A percentile compares a stretch with the other conserved stretches of the same genome.
Conservation (phyloP, 768 basidiomycete species). For the Tulasnella sp. region DNA sequence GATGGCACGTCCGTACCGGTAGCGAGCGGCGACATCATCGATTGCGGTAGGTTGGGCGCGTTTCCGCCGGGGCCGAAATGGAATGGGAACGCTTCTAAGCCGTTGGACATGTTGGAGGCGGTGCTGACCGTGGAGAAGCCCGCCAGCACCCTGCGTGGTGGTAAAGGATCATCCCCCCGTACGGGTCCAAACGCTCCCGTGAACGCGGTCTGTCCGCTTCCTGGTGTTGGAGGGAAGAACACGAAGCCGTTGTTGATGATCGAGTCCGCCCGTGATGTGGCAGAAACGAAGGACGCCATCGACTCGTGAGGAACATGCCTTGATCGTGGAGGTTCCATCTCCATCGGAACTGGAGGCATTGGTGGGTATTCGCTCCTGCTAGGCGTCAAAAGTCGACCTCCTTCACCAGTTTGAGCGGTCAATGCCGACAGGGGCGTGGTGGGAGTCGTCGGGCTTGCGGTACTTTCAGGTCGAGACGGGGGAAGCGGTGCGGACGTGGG, state of each 20-base stretch:
- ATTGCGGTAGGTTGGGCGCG: not conserved
- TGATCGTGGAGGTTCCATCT: not conserved
- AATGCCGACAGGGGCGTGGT: not conserved
- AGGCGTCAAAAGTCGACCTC: conserved; percentile 9
- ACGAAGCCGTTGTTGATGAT: conserved; percentile 55
- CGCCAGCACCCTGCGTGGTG: not conserved
- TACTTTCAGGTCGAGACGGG: conserved; percentile 19
- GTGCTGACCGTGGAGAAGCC: conserved; percentile 13
- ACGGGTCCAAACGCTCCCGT: conserved; percentile 45
- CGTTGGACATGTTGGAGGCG: conserved; percentile 33
- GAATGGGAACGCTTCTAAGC: conserved; percentile 36
- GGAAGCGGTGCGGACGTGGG: conserved; percentile 31
- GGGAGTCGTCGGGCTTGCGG: conserved; percentile 19
- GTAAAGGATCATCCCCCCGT: not conserved
- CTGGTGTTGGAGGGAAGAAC: conserved; percentile 87
- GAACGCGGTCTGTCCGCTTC: conserved; percentile 52
- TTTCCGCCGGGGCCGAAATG: conserved; percentile 27
- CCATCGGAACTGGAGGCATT: not conserved
- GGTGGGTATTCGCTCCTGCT: conserved; percentile 20
- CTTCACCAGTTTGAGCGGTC: not conserved
- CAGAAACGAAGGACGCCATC: conserved; percentile 25
- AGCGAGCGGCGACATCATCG: conserved; percentile 72
- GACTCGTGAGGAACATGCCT: conserved; percentile 30
- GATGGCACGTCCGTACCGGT: conserved; percentile 76
- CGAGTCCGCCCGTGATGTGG: conserved; percentile 33